Conservation (phyloP, 441 rosid genomes). For the Euphorbia celastroides region DNA sequence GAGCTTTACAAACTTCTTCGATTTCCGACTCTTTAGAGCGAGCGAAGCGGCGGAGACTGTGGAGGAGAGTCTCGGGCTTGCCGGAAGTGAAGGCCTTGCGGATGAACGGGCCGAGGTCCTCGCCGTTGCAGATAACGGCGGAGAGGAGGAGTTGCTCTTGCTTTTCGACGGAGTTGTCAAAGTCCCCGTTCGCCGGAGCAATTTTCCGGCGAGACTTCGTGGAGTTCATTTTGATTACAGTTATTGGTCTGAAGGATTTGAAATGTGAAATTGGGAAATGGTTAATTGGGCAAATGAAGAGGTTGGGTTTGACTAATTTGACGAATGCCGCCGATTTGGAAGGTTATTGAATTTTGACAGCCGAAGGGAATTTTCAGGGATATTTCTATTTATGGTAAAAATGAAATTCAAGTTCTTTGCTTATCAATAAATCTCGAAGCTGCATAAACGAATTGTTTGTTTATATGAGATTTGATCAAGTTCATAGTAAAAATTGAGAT, state of each 20-base stretch:
- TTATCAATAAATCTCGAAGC: no score
- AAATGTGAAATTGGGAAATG: conserved; percentile 1
- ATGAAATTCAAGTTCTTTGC: no score
- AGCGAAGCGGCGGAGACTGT: conserved; percentile 75
- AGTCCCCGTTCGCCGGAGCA: conserved; percentile 37
- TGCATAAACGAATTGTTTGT: no score
- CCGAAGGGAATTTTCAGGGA: no score
- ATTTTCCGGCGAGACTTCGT: conserved; percentile 65
- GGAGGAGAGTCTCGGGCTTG: conserved; percentile 82
- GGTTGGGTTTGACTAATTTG: conserved; percentile 13
- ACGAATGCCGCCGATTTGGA: no score
- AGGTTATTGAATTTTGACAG: no score
- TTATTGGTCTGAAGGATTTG: not conserved
- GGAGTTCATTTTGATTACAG: conserved; percentile 42
- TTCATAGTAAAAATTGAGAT: no score
- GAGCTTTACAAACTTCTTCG: conserved; percentile 94
- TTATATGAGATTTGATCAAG: no score
- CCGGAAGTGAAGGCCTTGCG: conserved; percentile 76
- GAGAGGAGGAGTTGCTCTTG: conserved; percentile 79
- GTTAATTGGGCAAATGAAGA: conserved; percentile 6
- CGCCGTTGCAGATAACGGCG: conserved; percentile 88
- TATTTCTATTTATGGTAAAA: no score
- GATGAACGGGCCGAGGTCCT: conserved; percentile 83
- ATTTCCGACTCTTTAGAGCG: conserved; percentile 94
- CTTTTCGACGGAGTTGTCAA: conserved; percentile 71